phyloP scores from a whole-genome alignment of 495 filamentous ascomycete species.

The Trypethelium eluteriae region DNA sequence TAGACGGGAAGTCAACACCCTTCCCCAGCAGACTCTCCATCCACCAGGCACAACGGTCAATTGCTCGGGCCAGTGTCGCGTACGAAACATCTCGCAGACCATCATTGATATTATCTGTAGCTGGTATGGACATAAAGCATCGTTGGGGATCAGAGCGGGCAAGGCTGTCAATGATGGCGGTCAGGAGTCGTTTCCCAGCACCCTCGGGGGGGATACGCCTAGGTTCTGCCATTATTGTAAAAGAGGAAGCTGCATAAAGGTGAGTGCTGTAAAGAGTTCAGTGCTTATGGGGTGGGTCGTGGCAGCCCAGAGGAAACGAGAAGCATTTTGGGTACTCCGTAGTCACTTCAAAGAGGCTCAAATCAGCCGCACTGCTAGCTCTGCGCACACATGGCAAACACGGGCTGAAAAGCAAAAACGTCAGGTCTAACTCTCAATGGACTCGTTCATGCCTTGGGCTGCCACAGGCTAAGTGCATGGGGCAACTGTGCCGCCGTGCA shows the following conservation, averaged over 20 bases:
- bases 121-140: constrained; percentile 3
- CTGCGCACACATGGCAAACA: no score
- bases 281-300: not conserved
- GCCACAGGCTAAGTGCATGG: no score
- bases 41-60: constrained; percentile 7
- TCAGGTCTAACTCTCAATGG: no score
- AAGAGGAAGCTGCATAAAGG: not conserved
- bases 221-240: not conserved
- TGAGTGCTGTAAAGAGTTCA: not conserved
- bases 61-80: not conserved
- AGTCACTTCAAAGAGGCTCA: no score
- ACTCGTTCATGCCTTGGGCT: no score
- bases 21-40: constrained; percentile 1
- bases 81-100: not conserved
- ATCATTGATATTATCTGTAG: not conserved
- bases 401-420: no score
- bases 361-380: no score
- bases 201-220: not conserved
- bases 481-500: no score
- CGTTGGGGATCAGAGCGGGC: constrained; percentile 1
- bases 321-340: no score
- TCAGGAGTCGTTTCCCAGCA: not conserved
- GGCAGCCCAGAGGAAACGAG: no score
- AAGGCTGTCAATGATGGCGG: not conserved
- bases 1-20: not conserved